A percentile compares a stretch with the other conserved stretches of the same genome.
Evolutionary conservation across 345 rosid genomes (phyloP).

Genomic region (Hypericum androsaemum): DNA sequence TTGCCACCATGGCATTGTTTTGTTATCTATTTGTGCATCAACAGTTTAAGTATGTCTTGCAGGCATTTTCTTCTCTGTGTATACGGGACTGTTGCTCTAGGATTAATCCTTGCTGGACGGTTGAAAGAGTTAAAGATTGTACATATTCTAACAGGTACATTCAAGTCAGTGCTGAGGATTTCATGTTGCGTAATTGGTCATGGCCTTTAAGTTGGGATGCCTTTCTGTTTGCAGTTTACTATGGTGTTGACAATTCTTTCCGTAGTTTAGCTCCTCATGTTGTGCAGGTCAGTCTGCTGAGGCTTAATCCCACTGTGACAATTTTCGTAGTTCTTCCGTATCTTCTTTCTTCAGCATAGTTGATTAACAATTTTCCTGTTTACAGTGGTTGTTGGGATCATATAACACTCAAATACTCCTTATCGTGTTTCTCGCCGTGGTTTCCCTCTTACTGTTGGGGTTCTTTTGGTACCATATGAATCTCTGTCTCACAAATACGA

Average conservation of each 20-base stretch:
- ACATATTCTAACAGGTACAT: conserved; percentile 49
- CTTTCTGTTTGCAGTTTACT: conserved; percentile 52
- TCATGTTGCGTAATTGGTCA: background rate
- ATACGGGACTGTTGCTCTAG: conserved; percentile 63
- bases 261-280: conserved; percentile 57
- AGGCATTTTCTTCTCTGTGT: conserved; percentile 76
- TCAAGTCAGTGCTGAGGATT: conserved; percentile 3
- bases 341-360: background rate
- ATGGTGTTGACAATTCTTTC: conserved; percentile 62
- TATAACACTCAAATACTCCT: conserved; percentile 82
- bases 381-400: conserved; percentile 81
- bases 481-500: conserved; percentile 73
- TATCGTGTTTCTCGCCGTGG: conserved; percentile 69
- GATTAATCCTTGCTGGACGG: conserved; percentile 63
- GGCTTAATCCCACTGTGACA: background rate
- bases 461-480: conserved; percentile 74
- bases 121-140: conserved; percentile 50
- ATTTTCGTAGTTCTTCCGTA: background rate
- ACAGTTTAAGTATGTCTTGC: conserved; percentile 13
- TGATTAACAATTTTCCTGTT: conserved; percentile 11
- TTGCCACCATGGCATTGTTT: conserved; percentile 16
- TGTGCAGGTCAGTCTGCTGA: conserved; percentile 47
- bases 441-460: conserved; percentile 72
- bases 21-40: too few relatives aligned
- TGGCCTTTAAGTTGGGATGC: conserved; percentile 8